Percentiles rank a stretch among this genome's conserved stretches.
Conservation (phyloP, 2,329 filamentous ascomycete species). For the Trichoderma atroviride region DNA sequence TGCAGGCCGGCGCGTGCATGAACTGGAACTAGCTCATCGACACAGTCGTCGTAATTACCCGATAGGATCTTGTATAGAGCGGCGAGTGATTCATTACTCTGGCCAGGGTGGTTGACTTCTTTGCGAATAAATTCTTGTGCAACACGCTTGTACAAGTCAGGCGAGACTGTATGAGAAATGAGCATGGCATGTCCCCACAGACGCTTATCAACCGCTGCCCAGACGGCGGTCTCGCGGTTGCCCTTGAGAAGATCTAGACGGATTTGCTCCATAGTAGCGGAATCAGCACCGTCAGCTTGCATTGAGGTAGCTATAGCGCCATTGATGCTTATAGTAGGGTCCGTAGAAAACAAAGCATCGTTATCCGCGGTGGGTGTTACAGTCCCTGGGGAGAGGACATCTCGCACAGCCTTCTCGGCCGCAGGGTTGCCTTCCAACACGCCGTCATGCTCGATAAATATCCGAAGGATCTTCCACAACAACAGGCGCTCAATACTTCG, state of each 20-base stretch:
- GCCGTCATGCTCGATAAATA: constrained; percentile 87
- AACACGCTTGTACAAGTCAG: constrained; percentile 88
- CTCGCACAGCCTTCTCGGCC: constrained; percentile 74
- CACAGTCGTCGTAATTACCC: constrained; percentile 89
- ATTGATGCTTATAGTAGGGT: constrained; percentile 35
- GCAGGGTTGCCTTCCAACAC: constrained; percentile 70
- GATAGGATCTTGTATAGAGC: constrained; percentile 93
- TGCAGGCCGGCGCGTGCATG: constrained; percentile 91
- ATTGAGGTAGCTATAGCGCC: constrained; percentile 41
- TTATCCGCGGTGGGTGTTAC: constrained; percentile 34
- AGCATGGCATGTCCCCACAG: constrained; percentile 97
- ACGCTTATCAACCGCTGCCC: constrained; percentile 88
- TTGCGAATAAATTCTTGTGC: constrained; percentile 94
- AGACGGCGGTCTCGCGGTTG: constrained; percentile 87
- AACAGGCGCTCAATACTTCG: constrained; percentile 77
- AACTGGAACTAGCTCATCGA: constrained; percentile 91
- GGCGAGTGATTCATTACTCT: constrained; percentile 83
- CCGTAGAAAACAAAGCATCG: constrained; percentile 33
- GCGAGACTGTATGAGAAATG: constrained; percentile 75
- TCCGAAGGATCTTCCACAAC: constrained; percentile 81
- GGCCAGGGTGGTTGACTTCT: constrained; percentile 81
- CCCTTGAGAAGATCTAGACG: constrained; percentile 75
- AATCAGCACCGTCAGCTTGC: constrained; percentile 69
- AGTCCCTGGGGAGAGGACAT: constrained; percentile 67
- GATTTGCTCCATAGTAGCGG: constrained; percentile 69